Base-by-base conservation (phyloP, 2,329 filamentous ascomycete genomes). In the Alternaria sp. region DNA sequence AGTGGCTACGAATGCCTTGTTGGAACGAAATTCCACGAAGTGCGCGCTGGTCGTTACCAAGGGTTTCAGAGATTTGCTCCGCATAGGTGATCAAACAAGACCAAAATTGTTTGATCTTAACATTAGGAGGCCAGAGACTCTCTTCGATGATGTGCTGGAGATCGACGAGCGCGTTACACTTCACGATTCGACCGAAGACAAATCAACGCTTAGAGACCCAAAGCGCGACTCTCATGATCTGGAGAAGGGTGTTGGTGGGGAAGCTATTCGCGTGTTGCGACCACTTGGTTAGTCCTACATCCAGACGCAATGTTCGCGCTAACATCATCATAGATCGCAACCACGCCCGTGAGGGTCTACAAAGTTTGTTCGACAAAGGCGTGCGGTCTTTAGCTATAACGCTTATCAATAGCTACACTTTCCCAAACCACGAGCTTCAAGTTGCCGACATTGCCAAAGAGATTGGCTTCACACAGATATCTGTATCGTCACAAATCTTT, bases 321-420 rank as follows among this genome's bases (percentile, higher is more conserved):
- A n/a, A 48, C 27, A 32, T 16, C 18, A 54, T 56, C 1, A 62
- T 14, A 59, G 49, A 44, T 22, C 41, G 8, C 44, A 56, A 40
- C 45, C 25, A 49, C 30, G 44, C 45, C 12, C 56, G 58, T 22
- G 28, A 63, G 50, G 57, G 59, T 18, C 66, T 76, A 1, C 63
- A 70, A 27, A 25, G 41, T 1, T 60, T 81, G 3, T 77, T 69
- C 51, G 59, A 70, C 1, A 67, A 74, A n/a, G 79, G 79, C 1
- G 74, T 74, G 32, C 67, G 77, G 9, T 78, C 77, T 1, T 54
- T 81, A 34, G 78, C 78, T 0, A 72, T 81, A 7, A 74, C 73
- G 6, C 72, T 78, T 8, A 61, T 75, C 44, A 71, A 78, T 54
- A 73, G 71, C 6, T 78, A 79, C 46, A 70, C 71, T 2, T 79